Conservation (phyloP, 257 asterid species). For the Solanum rostratum region DNA sequence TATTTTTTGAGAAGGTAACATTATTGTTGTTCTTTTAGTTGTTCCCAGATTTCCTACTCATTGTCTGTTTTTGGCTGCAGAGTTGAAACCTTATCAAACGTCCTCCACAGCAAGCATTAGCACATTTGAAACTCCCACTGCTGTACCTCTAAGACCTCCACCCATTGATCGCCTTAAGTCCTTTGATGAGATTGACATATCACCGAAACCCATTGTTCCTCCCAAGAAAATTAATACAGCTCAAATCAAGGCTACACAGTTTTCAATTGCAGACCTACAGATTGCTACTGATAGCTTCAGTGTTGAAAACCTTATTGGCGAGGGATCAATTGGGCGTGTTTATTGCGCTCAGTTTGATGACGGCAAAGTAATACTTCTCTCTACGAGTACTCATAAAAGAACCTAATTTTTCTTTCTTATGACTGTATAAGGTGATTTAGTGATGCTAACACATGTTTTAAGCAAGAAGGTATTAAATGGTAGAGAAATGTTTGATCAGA, state of each 20-base stretch:
- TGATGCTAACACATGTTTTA: background rate
- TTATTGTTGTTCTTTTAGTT: background rate
- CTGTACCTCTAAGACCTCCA: conserved; percentile 62
- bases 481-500: background rate
- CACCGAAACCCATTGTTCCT: conserved; percentile 49
- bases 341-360: conserved; percentile 71
- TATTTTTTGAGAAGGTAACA: background rate
- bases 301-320: conserved; percentile 76
- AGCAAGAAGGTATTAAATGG: background rate
- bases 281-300: conserved; percentile 89
- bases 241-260: conserved; percentile 49
- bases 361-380: conserved; percentile 48
- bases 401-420: background rate
- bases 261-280: conserved; percentile 85
- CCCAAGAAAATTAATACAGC: conserved; percentile 47
- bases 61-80: conserved; percentile 21
- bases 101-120: conserved; percentile 30
- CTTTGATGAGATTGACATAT: conserved; percentile 67
- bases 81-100: conserved; percentile 43
- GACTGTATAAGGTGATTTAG: background rate
- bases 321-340: conserved; percentile 83
- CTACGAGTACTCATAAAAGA: background rate
- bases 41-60: background rate
- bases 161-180: conserved; percentile 69
- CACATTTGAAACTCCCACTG: conserved; percentile 53